These are phyloP conservation scores for Euphrasia confusa DNA, from an alignment of 257 asterid genomes.

Conservation along the genomic window DNA sequence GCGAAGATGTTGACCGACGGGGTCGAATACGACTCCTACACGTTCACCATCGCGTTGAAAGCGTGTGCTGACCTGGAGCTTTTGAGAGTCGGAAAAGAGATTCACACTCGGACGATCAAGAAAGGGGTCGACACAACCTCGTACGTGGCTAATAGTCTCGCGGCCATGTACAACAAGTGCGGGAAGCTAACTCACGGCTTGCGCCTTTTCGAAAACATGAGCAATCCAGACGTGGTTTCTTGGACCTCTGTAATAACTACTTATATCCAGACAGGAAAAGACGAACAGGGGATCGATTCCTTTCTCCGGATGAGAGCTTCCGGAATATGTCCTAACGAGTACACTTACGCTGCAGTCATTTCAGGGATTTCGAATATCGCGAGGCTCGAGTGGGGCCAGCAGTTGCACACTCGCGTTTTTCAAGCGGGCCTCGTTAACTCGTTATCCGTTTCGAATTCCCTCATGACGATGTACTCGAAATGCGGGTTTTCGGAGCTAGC, in stretches of 20 bases:
- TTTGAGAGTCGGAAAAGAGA: slow-evolving; percentile 61
- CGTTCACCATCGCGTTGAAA: slow-evolving; percentile 78
- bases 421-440: slow-evolving; percentile 46
- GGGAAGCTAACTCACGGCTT: slow-evolving; percentile 53
- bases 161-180: slow-evolving; percentile 85
- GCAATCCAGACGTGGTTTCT: slow-evolving; percentile 70
- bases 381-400: slow-evolving; percentile 67
- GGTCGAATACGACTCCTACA: slow-evolving; percentile 59
- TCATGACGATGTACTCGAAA: slow-evolving; percentile 73
- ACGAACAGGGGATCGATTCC: slow-evolving; percentile 45
- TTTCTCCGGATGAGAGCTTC: slow-evolving; percentile 61
- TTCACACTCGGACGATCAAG: slow-evolving; percentile 64
- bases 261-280: slow-evolving; percentile 62
- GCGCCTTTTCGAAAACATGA: slow-evolving; percentile 57
- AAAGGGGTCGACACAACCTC: slow-evolving; percentile 56
- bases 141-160: slow-evolving; percentile 71
- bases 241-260: slow-evolving; percentile 73
- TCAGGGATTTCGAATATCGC: slow-evolving; percentile 64
- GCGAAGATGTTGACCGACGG: slow-evolving; percentile 67
- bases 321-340: slow-evolving; percentile 57
- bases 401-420: slow-evolving; percentile 65
- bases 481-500: slow-evolving; percentile 51
- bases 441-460: slow-evolving; percentile 69
- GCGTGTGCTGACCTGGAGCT: slow-evolving; percentile 74
- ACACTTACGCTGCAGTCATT: slow-evolving; percentile 72